Conservation (phyloP, 2,329 filamentous ascomycete genomes). For the Pestalotiopsis fici region DNA sequence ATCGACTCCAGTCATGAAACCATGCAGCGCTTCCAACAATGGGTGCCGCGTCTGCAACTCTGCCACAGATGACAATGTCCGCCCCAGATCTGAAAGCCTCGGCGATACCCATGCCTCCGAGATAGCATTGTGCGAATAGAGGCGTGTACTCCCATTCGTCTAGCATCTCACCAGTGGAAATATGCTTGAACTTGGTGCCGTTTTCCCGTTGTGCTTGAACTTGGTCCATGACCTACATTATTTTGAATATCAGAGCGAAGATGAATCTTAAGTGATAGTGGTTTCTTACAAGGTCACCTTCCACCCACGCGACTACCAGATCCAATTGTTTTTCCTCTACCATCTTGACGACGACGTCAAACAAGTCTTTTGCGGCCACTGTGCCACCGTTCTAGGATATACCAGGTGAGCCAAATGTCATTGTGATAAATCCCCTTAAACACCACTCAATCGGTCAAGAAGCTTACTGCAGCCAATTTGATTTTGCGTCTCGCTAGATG, state of each 20-base stretch:
- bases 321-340: constrained; percentile 16
- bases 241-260: background rate
- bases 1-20: constrained; percentile 42
- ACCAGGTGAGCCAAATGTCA: background rate
- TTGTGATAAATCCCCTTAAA: no score
- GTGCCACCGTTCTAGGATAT: constrained; percentile 23
- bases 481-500: constrained; percentile 13
- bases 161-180: constrained; percentile 14
- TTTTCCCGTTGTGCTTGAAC: constrained; percentile 20
- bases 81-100: constrained; percentile 33
- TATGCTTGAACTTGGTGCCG: constrained; percentile 23
- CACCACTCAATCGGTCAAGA: no score
- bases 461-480: constrained; percentile 22
- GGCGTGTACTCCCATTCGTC: constrained; percentile 19
- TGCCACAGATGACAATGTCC: constrained; percentile 38
- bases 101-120: constrained; percentile 41
- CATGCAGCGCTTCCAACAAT: constrained; percentile 45
- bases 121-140: constrained; percentile 34
- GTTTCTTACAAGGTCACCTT: constrained; percentile 24
- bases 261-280: background rate
- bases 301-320: constrained; percentile 28
- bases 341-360: constrained; percentile 6
- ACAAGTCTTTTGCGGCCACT: constrained; percentile 19
- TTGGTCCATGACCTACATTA: constrained; percentile 13
- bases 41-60: constrained; percentile 39